These are phyloP conservation scores for Trichosporon faecale DNA, from an alignment of 1,284 basidiomycete genomes.

Conservation along the genomic window DNA sequence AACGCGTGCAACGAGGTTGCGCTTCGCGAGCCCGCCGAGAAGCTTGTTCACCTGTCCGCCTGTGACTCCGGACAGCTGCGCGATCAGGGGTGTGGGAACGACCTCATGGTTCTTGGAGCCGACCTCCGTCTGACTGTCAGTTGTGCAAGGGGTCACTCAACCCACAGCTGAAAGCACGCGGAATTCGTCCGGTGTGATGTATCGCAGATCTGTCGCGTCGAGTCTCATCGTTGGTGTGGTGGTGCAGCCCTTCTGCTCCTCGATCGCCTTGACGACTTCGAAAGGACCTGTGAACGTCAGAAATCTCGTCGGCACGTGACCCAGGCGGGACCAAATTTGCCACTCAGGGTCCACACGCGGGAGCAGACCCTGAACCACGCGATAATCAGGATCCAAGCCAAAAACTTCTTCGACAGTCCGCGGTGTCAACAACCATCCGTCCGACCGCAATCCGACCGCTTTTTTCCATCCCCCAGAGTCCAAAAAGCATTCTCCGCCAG, in stretches of 20 bases:
- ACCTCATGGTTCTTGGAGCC: constrained; percentile 98
- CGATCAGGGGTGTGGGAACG: constrained; percentile 82
- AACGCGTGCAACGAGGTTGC: constrained; percentile 83
- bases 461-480: neutral
- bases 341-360: constrained; percentile 1
- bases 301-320: constrained; percentile 1
- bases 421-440: neutral
- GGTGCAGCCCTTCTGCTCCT: neutral
- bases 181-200: constrained; percentile 89
- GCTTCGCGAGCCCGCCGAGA: constrained; percentile 82
- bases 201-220: constrained; percentile 90
- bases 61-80: constrained; percentile 84
- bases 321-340: neutral
- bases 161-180: constrained; percentile 85
- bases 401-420: neutral
- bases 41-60: constrained; percentile 92
- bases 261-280: neutral
- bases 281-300: neutral
- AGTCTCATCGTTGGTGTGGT: constrained; percentile 67
- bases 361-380: neutral
- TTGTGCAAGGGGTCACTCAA: constrained; percentile 15
- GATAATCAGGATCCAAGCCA: neutral
- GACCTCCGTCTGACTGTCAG: constrained; percentile 75
- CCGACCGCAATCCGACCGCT: neutral
- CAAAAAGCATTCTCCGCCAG: constrained; percentile 9